Base-by-base conservation (phyloP, 2,329 filamentous ascomycete genomes). In the Calonectria hongkongensis region DNA sequence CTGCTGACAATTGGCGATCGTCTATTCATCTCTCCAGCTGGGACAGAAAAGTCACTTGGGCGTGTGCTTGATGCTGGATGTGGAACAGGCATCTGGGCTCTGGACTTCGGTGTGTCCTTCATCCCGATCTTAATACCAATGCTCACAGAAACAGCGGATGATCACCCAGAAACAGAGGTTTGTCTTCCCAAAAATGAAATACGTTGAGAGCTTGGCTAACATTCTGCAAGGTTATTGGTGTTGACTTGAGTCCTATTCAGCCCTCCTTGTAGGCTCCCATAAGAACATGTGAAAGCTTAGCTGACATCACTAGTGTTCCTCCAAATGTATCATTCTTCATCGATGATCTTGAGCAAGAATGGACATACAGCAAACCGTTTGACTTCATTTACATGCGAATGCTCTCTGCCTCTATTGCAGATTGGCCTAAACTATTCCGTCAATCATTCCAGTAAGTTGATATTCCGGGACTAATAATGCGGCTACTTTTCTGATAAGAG, bases 191-290 rank as follows among this genome's bases (percentile, higher is more conserved):
- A 15, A 15, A n/a, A 2, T 21, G 3, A 6, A 45, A 5, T 21
- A 4, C 10, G 39, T 10, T 13, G 3, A 13, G 13, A 43, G 12
- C 4, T 18, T 48, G 6, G 10, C 54, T 71, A 33, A 73, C 15
- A 4, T 28, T 6, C 10, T n/a, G n/a, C 5, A 75, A 58, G 75
- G 68, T 76, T 0, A 63, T 66, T 3, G 75, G 75, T 3, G 74
- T 76, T 3, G 75, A 76, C 16, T 28, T 76, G 1, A 76, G 74
- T 6, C 74, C 74, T 1, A 76, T 76, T 12, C 75, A 76, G 6
- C 74, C 75, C 1, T 25, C 68, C 13, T 74, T 73, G 75, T 76
- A n/a, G 21, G 70, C 25, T 16, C 9, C 0, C 1, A 4, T 1
- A 0, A 33, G 16, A 18, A 25, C 12, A 15, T 8, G 2, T 4